phyloP scores from a whole-genome alignment of 192 early-diverging fungal genomes.

The Backusella sp. region DNA sequence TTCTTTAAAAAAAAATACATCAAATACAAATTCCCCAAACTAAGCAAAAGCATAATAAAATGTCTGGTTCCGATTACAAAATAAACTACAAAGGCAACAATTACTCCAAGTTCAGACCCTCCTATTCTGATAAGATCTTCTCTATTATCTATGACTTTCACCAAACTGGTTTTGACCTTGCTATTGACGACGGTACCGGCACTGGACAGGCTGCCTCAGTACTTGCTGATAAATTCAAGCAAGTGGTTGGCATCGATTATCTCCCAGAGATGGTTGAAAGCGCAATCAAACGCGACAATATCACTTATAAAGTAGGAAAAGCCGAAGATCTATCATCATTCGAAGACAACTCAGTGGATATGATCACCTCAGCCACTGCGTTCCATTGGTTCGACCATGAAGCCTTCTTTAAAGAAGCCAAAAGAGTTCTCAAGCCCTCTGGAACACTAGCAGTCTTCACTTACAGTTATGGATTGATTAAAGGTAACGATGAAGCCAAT shows the following conservation, averaged over 20 bases:
- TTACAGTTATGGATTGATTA: constrained; percentile 45
- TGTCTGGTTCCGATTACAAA: background rate
- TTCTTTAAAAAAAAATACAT: background rate
- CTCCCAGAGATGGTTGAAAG: constrained; percentile 39
- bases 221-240: constrained; percentile 46
- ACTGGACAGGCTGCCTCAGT: constrained; percentile 54
- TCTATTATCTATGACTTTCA: constrained; percentile 46
- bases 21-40: background rate
- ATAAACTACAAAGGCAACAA: constrained; percentile 10
- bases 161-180: constrained; percentile 39
- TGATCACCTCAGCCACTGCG: constrained; percentile 48
- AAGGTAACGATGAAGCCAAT: constrained; percentile 35
- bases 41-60: background rate
- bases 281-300: constrained; percentile 39
- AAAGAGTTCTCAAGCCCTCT: constrained; percentile 57
- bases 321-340: constrained; percentile 40
- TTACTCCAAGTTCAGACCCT: constrained; percentile 30
- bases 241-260: constrained; percentile 47
- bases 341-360: constrained; percentile 34
- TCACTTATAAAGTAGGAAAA: constrained; percentile 39
- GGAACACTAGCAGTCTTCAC: constrained; percentile 58
- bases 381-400: constrained; percentile 59
- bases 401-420: constrained; percentile 53
- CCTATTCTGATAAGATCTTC: constrained; percentile 19
- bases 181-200: constrained; percentile 54